Conservation (phyloP, 768 basidiomycete species). For the Phlebiopsis gigantea region DNA sequence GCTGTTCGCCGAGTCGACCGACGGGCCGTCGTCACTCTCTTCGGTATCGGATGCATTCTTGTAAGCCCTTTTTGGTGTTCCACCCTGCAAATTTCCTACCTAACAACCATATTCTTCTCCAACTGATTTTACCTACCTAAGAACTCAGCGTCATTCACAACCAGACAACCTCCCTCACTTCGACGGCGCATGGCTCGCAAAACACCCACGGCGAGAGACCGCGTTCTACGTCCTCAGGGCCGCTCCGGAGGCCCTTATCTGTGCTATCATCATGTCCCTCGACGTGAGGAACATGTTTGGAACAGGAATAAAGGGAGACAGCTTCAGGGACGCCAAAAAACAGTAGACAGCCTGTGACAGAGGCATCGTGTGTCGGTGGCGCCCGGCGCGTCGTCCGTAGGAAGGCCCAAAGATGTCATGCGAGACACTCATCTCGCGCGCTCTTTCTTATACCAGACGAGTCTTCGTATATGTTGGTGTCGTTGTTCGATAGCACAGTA, state of each 20-base stretch:
- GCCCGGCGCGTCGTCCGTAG: no score
- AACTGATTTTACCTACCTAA: not conserved
- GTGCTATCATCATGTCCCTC: slow-evolving; percentile 4
- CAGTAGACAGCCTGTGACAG: not conserved
- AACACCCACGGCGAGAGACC: slow-evolving; percentile 8
- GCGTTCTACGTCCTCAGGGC: slow-evolving; percentile 17
- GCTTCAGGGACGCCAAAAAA: not conserved
- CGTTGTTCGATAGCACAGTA: no score
- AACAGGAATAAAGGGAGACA: not conserved
- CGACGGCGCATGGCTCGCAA: slow-evolving; percentile 8
- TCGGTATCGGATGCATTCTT: not conserved
- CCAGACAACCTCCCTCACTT: not conserved
- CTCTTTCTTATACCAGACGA: no score
- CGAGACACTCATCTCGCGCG: no score
- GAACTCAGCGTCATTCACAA: not conserved
- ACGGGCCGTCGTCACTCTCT: not conserved
- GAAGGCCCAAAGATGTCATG: no score
- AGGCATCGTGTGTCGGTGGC: not conserved
- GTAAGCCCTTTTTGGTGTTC: not conserved
- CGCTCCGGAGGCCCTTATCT: slow-evolving; percentile 9
- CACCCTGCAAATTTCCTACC: not conserved
- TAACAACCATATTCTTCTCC: not conserved
- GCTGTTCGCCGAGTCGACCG: not conserved
- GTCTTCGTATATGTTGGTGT: no score
- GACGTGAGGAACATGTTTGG: slow-evolving; percentile 8